phyloP scores from a whole-genome alignment of 345 rosid genomes.

The Corymbia maculata region DNA sequence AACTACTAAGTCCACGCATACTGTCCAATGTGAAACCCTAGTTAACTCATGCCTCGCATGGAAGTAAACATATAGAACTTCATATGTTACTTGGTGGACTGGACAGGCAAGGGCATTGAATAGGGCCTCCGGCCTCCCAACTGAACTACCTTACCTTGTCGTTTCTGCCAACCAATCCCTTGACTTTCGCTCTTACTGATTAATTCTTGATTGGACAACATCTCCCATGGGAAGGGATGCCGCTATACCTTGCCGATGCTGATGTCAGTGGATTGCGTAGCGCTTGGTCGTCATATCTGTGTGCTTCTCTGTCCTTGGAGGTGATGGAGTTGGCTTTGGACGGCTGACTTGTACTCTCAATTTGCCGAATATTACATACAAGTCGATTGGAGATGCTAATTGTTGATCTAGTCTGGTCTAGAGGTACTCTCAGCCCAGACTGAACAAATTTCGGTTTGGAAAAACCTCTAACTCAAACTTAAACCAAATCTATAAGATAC shows the following conservation, averaged over 20 bases:
- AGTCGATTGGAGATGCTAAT: not conserved
- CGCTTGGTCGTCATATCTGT: not conserved
- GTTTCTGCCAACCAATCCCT: not conserved
- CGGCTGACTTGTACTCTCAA: not conserved
- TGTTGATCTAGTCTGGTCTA: not conserved
- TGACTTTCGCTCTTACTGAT: not conserved
- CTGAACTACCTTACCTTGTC: not conserved
- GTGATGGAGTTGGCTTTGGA: not conserved
- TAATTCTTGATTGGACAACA: not conserved
- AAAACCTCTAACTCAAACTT: not conserved
- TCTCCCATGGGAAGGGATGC: not conserved
- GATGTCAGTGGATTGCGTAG: not conserved
- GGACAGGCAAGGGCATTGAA: not conserved
- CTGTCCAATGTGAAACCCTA: not conserved
- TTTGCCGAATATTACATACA: not conserved
- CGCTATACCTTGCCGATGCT: not conserved
- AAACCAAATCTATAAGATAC: not conserved
- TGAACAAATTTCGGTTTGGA: not conserved
- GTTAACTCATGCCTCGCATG: not conserved
- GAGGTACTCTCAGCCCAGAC: not conserved
- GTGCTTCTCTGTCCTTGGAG: not conserved
- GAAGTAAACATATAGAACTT: not conserved
- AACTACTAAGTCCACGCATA: not conserved
- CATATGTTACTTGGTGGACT: not conserved
- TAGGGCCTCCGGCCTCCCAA: rapidly evolving